Base-by-base conservation (phyloP, 208 protist species). In the Endotrypanum monterogeii region DNA sequence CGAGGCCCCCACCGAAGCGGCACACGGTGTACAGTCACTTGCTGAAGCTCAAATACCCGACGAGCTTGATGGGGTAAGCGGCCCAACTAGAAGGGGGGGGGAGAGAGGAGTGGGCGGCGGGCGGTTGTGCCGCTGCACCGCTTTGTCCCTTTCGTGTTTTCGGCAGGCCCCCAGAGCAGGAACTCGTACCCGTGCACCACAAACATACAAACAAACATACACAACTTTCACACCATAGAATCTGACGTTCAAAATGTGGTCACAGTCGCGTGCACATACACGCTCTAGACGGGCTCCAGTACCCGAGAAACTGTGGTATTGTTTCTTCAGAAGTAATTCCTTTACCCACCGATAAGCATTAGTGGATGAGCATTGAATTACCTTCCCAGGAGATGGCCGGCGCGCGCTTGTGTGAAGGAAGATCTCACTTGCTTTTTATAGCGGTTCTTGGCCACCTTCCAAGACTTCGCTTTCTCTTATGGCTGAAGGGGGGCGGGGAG, bases 1-100 rank as follows among this genome's bases (percentile, higher is more conserved):
- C 72, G 8, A 92, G 89, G 67, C 83, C 83, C 23, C 77, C 87
- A 28, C 84, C 86, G 70, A 87, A 82, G 58, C 83, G 88, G 20
- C 82, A 88, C 74, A 73, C 71, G 28, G 63, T 88, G 14, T 93
- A 79, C 70, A 84, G 85, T 50, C 88, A 92, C 67, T 52, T 95
- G 68, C 83, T 92, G 61, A 79, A 82, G 67, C 68, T 91, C 18
- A 75, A 68, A 23, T 84, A 73, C 35, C 70, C 76, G 1, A 60
- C 71, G 14, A 73, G 71, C 48, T 60, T 81, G 44, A 32, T 55
- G 9, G 71, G 76, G 18, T 81, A 37, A 46, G 44, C 23, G 9
- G 35, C 61, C 50, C 39, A 20, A n/a, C n/a, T n/a, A n/a, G n/a
- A n/a, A n/a, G n/a, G n/a, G n/a, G n/a, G n/a, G n/a, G n/a, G n/a